Conservation (phyloP, 768 basidiomycete species). For the Tulasnella sp. region DNA sequence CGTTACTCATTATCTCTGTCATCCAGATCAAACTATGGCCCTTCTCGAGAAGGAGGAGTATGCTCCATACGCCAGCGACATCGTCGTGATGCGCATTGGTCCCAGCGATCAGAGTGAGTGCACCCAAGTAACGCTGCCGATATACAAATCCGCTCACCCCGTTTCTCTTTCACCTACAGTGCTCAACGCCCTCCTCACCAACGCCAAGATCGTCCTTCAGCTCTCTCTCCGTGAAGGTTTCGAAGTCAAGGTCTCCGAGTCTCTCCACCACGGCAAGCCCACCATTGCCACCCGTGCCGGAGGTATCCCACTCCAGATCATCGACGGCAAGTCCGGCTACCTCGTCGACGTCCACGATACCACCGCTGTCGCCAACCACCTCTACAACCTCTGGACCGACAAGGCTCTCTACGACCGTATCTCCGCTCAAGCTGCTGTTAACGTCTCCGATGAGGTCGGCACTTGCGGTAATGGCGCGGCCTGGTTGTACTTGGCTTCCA, state of each 20-base stretch:
- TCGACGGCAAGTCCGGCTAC: constrained; percentile 81
- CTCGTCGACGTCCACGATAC: constrained; percentile 73
- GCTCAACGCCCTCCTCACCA: constrained; percentile 81
- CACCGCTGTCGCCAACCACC: constrained; percentile 60
- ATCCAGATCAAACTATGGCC: constrained; percentile 14
- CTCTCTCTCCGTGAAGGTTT: constrained; percentile 92
- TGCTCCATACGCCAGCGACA: constrained; percentile 31
- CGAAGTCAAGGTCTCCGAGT: constrained; percentile 95
- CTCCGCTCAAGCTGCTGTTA: constrained; percentile 58
- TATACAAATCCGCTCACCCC: constrained; percentile 12
- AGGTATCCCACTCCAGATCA: constrained; percentile 79
- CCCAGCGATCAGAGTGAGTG: constrained; percentile 76
- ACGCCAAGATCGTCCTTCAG: constrained; percentile 82
- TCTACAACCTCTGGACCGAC: constrained; percentile 72
- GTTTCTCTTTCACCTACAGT: constrained; percentile 40
- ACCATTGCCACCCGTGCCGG: constrained; percentile 80
- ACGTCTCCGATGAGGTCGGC: constrained; percentile 66
- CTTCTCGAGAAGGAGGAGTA: constrained; percentile 16
- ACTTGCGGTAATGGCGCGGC: constrained; percentile 72
- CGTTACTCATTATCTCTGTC: neutral
- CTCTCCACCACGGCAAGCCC: constrained; percentile 83
- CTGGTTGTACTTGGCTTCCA: constrained; percentile 66
- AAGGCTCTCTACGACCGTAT: constrained; percentile 45
- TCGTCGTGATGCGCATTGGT: constrained; percentile 69
- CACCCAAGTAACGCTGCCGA: neutral